Percentiles rank a stretch among this genome's conserved stretches.
Conservation (phyloP, 23 red algal genomes). For the Gracilaria caudata region DNA sequence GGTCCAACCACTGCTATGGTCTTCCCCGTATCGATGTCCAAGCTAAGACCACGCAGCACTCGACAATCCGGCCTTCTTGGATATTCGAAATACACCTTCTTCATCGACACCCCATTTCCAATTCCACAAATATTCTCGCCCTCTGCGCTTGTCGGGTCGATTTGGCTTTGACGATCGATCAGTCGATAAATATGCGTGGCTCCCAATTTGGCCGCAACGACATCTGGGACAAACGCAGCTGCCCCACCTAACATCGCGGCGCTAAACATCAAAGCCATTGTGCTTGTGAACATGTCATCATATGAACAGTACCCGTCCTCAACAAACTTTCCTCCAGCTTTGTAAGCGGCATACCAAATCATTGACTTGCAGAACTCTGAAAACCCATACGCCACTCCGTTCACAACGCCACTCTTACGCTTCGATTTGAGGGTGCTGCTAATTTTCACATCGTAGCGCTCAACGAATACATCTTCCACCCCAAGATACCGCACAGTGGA, state of each 20-base stretch:
- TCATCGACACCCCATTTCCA: slow-evolving; percentile 50
- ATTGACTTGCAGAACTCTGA: slow-evolving; percentile 69
- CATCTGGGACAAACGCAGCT: slow-evolving; percentile 73
- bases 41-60: slow-evolving; percentile 74
- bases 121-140: slow-evolving; percentile 14
- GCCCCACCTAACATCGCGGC: slow-evolving; percentile 66
- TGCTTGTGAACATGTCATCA: slow-evolving; percentile 46
- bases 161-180: slow-evolving; percentile 67
- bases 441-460: slow-evolving; percentile 18
- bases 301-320: slow-evolving; percentile 28
- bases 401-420: slow-evolving; percentile 41
- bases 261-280: slow-evolving; percentile 66
- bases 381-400: slow-evolving; percentile 80
- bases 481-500: slow-evolving; percentile 64
- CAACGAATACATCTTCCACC: slow-evolving; percentile 39
- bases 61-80: slow-evolving; percentile 73
- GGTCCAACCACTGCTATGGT: slow-evolving; percentile 50
- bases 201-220: slow-evolving; percentile 68
- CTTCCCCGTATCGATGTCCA: slow-evolving; percentile 65
- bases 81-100: slow-evolving; percentile 88
- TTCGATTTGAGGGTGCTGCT: slow-evolving; percentile 36
- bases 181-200: slow-evolving; percentile 77
- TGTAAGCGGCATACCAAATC: slow-evolving; percentile 60
- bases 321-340: slow-evolving; percentile 54
- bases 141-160: slow-evolving; percentile 44